Percentiles rank a stretch among this genome's conserved stretches.
phyloP scores from a whole-genome alignment of 345 rosid genomes.

The Theobroma cacao region DNA sequence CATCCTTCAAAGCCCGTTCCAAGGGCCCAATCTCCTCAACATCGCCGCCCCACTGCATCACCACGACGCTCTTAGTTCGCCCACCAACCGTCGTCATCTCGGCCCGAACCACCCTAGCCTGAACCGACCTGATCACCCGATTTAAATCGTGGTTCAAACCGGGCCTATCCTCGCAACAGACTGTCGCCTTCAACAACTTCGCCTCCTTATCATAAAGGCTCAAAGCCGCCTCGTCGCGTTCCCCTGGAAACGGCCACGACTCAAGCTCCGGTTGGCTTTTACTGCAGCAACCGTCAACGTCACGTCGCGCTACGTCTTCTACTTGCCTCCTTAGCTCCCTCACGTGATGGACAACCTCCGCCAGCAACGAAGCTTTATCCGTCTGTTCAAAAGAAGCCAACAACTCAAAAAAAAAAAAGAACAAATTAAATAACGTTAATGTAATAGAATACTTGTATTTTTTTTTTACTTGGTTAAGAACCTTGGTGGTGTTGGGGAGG shows the following conservation, averaged over 20 bases:
- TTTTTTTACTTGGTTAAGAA: not conserved
- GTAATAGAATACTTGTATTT: not conserved
- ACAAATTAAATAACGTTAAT: not conserved
- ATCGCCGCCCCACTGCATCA: constrained; percentile 36
- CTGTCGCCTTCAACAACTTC: constrained; percentile 31
- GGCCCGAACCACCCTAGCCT: constrained; percentile 41
- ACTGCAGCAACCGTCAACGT: constrained; percentile 15
- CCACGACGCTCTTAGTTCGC: constrained; percentile 40
- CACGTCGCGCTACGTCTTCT: constrained; percentile 27
- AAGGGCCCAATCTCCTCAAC: constrained; percentile 29
- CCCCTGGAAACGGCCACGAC: constrained; percentile 37
- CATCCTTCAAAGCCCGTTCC: constrained; percentile 37
- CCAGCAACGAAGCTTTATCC: constrained; percentile 81
- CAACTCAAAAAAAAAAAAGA: not conserved
- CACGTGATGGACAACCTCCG: constrained; percentile 73
- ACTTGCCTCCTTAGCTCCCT: constrained; percentile 51
- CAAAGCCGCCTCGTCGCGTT: constrained; percentile 40
- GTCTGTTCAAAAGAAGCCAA: constrained; percentile 39
- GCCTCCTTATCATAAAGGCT: constrained; percentile 16
- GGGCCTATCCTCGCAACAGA: constrained; percentile 58
- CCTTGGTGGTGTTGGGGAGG: constrained; percentile 50
- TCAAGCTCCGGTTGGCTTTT: constrained; percentile 14
- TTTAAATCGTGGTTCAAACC: constrained; percentile 44
- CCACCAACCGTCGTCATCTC: constrained; percentile 60
- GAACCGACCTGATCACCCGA: constrained; percentile 31